A percentile compares a stretch with the other conserved stretches of the same genome.
phyloP scores from a whole-genome alignment of 495 filamentous ascomycete species.

The Aspergillus avenaceus region DNA sequence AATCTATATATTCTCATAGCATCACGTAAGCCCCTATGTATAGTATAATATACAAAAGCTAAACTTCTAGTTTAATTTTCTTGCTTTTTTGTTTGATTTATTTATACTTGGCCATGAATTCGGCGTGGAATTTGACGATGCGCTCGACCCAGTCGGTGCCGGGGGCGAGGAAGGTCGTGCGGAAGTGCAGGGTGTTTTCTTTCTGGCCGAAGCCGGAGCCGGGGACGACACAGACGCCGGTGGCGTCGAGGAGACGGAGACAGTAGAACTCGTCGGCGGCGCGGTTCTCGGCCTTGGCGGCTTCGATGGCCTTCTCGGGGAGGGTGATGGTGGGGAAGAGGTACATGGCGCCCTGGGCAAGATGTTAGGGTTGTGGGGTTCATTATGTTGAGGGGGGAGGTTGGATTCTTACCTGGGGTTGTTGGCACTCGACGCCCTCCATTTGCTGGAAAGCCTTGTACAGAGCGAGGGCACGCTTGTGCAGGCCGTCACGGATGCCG shows the following conservation, averaged over 20 bases:
- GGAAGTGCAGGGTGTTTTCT: slow-evolving; percentile 86
- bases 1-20: background rate
- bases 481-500: slow-evolving; percentile 69
- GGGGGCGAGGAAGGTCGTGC: slow-evolving; percentile 94
- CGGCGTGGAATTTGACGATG: slow-evolving; percentile 83
- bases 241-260: slow-evolving; percentile 82
- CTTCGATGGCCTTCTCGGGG: slow-evolving; percentile 66
- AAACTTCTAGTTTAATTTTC: too few relatives aligned
- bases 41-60: too few relatives aligned
- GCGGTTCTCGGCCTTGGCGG: slow-evolving; percentile 68
- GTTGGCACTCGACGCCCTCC: slow-evolving; percentile 89
- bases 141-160: slow-evolving; percentile 91
- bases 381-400: too few relatives aligned
- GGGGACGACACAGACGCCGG: slow-evolving; percentile 92
- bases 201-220: slow-evolving; percentile 93
- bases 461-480: slow-evolving; percentile 74
- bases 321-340: slow-evolving; percentile 92
- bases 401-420: slow-evolving; percentile 69
- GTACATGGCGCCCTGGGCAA: slow-evolving; percentile 83
- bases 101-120: slow-evolving; percentile 83
- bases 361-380: too few relatives aligned
- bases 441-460: slow-evolving; percentile 87
- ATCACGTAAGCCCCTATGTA: background rate
- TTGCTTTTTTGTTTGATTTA: slow-evolving; percentile 17
- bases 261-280: slow-evolving; percentile 91